Base-by-base conservation (phyloP, 805 yeast species). In the Saccharomycopsis oosterbeekiorum region DNA sequence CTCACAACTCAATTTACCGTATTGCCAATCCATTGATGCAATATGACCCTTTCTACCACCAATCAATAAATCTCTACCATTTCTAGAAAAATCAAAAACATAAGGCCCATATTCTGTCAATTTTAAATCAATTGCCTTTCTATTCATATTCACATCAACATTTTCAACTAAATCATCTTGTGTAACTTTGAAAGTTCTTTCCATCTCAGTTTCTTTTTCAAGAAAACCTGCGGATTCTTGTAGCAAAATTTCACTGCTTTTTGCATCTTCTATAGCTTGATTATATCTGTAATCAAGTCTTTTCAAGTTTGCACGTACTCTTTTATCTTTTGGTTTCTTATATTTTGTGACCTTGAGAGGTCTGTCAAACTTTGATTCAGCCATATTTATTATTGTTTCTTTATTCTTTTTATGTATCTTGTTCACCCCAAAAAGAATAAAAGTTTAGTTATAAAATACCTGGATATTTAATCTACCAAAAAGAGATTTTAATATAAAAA, bases 11-110 rank as follows among this genome's bases (percentile, higher is more conserved):
- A 93, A 74, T 47, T 76, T 78, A 14, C 98, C 98, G 47, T 84
- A 82, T 70, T 96, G 83, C 97, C 99, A 94, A 75, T 94, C 97
- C 78, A 94, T 86, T 1, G 94, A 83, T 0, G 99, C 98, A 58
- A 94, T 84, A 76, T 94, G 99, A 2, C 99, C 99, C 71, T 89
- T 90, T 56, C 79, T 79, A 19, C 99, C 99, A 11, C 92, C 94
- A 24, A 94, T 75, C 41, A 94, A 77, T 57, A 94, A 72, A 65
- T 86, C 86, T 64, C 97, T 84, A 60, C 99, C 99, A 67, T 90
- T 90, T 72, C 93, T 79, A 1, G 94, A 82, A 71, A 86, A 94
- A 71, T 93, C 91, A 10, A 88, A 70, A 4, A 78, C 74, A 70
- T 94, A 94, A 1, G 99, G 97, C 0, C 98, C 98, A 70, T 84